These are phyloP conservation scores for Myriosclerotinia curreyana DNA, from an alignment of 2,329 filamentous ascomycete genomes.

Conservation along the genomic window DNA sequence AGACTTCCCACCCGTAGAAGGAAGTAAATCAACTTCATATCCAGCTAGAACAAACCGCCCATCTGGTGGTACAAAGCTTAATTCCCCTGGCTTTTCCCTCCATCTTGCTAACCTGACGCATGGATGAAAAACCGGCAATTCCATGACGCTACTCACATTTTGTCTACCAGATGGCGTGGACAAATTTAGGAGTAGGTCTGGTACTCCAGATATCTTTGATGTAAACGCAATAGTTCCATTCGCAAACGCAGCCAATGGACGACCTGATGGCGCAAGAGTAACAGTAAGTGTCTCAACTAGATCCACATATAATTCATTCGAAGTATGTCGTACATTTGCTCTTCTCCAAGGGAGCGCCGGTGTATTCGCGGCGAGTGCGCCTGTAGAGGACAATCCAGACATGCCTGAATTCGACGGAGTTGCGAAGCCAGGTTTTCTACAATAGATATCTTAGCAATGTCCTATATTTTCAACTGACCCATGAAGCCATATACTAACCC, in stretches of 20 bases:
- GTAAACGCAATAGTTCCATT: constrained; percentile 94
- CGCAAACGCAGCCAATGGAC: constrained; percentile 80
- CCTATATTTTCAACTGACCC: background rate
- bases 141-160: constrained; percentile 69
- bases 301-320: constrained; percentile 95
- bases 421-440: constrained; percentile 38
- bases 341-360: constrained; percentile 79
- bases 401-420: constrained; percentile 35
- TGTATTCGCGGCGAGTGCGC: constrained; percentile 44
- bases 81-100: constrained; percentile 81
- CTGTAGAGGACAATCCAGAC: constrained; percentile 38
- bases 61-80: constrained; percentile 96
- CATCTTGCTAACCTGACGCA: constrained; percentile 89
- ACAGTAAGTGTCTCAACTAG: constrained; percentile 87
- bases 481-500: constrained; percentile 48
- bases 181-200: constrained; percentile 80
- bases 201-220: constrained; percentile 89
- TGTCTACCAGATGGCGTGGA: constrained; percentile 79
- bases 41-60: constrained; percentile 89
- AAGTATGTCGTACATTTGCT: constrained; percentile 90
- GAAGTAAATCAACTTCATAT: constrained; percentile 89
- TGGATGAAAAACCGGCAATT: constrained; percentile 91
- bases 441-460: background rate
- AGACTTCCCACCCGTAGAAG: constrained; percentile 59
- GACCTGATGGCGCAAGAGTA: constrained; percentile 84